These are phyloP conservation scores for Venturia nashicola DNA, from an alignment of 2,329 filamentous ascomycete species.

Conservation along the genomic window DNA sequence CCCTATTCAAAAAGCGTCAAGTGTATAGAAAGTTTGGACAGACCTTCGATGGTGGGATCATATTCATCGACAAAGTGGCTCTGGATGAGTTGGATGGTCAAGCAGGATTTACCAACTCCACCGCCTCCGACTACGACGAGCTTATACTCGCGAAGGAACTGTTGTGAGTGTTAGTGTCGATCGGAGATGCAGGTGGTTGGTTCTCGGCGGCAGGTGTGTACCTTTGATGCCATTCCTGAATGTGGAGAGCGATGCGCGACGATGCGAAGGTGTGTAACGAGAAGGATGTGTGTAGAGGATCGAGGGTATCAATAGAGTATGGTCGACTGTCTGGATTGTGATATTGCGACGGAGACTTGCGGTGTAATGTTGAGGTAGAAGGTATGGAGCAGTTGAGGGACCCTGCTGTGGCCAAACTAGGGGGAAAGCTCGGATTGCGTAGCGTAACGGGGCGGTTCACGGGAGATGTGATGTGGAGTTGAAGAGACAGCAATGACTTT, in stretches of 20 bases:
- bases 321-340: background rate
- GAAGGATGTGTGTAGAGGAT: background rate
- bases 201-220: background rate
- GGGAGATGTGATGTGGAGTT: background rate
- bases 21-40: constrained; percentile 17
- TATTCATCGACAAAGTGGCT: constrained; percentile 99
- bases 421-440: background rate
- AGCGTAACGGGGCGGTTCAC: background rate
- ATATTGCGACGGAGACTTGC: background rate
- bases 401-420: background rate
- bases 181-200: background rate
- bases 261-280: background rate
- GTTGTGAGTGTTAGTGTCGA: background rate
- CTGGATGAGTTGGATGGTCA: constrained; percentile 74
- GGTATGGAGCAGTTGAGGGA: background rate
- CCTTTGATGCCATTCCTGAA: constrained; percentile 2
- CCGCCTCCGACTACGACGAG: constrained; percentile 89
- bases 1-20: background rate
- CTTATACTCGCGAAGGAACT: constrained; percentile 43
- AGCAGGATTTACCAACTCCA: constrained; percentile 97
- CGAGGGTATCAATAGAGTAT: background rate
- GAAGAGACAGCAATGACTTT: background rate
- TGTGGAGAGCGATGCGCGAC: background rate
- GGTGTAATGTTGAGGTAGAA: background rate
- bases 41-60: constrained; percentile 98